A percentile compares a stretch with the other conserved stretches of the same genome.
Conservation (phyloP, 257 asterid genomes). For the Capsicum rhomboideum region DNA sequence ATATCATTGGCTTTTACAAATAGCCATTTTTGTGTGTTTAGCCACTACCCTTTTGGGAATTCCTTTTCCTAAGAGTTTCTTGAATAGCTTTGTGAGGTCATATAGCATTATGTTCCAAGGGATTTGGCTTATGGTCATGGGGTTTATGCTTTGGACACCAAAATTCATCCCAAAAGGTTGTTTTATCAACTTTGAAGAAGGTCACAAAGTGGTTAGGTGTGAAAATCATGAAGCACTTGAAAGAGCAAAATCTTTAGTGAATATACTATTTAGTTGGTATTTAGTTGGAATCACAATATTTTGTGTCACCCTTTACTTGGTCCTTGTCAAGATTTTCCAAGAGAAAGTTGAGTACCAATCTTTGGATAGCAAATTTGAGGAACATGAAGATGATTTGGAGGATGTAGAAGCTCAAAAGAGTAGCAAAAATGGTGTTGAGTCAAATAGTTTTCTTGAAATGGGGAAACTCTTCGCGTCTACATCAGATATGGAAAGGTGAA, state of each 20-base stretch:
- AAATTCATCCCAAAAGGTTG: slow-evolving; percentile 41
- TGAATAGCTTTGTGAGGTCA: slow-evolving; percentile 47
- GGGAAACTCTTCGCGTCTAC: slow-evolving; percentile 17
- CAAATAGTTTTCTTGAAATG: slow-evolving; percentile 29
- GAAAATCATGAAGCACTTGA: slow-evolving; percentile 36
- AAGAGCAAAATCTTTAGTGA: slow-evolving; percentile 70
- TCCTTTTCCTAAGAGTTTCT: slow-evolving; percentile 40
- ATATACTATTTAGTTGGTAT: slow-evolving; percentile 56
- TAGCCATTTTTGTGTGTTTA: slow-evolving; percentile 35
- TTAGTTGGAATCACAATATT: slow-evolving; percentile 30
- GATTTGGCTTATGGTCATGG: slow-evolving; percentile 64
- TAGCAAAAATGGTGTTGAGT: slow-evolving; percentile 9
- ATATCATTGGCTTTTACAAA: slow-evolving; percentile 71
- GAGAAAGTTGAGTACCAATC: slow-evolving; percentile 38
- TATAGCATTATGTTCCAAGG: slow-evolving; percentile 57
- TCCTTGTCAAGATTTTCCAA: slow-evolving; percentile 17
- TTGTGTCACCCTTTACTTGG: slow-evolving; percentile 32
- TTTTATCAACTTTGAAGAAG: slow-evolving; percentile 29
- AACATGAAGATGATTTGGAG: slow-evolving; percentile 11
- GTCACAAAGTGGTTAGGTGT: slow-evolving; percentile 45
- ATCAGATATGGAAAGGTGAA: slow-evolving; percentile 38
- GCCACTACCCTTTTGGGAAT: slow-evolving; percentile 38
- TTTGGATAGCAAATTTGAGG: slow-evolving; percentile 22
- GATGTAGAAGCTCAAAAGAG: slow-evolving; percentile 59
- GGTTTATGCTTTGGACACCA: slow-evolving; percentile 77